Base-by-base conservation (phyloP, 805 yeast genomes). In the Starmerella apicola region DNA sequence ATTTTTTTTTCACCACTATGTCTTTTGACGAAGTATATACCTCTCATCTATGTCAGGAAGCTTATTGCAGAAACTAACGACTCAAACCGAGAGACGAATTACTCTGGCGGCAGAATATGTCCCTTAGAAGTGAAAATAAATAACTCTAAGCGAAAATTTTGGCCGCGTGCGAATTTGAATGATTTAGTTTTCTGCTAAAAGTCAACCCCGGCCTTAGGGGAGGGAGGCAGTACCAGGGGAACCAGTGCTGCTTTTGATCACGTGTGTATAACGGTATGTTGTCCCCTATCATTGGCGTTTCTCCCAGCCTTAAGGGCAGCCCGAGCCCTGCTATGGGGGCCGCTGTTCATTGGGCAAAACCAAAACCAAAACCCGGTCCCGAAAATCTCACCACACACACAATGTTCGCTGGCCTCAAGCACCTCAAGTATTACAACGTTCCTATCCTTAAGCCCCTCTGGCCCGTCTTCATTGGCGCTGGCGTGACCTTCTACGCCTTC, bases 391-490 rank as follows among this genome's bases (percentile, higher is more conserved):
- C 34, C 34, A 20, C 35, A 30, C 15, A 30, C 31, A 30, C 28
- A 24, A 43, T 45, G 51, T 56, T 62, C 54, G 32, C 23, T 21
- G 47, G 44, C 17, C 18, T 46, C 36, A 58, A 60, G 58, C 60
- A 60, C 17, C 18, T 46, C 36, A 58, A 60, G 58, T 61, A 60
- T 56, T 70, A 65, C 57, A 62, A 69, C 51, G 67, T 72, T 50
- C 75, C 76, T 48, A 61, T 70, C 47, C 59, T 71, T 58, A 82
- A 80, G 65, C 73, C 75, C 61, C 76, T 72, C 72, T 83, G 94
- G 94, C 94, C 94, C 59, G 79, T 81, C 63, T 80, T 80, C 56
- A 76, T 72, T 58, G 93, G 91, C 60, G 85, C 88, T 42, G 79
- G 67, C 52, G 58, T 74, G 52, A 74, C 88, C 53, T 78, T 74